Evolutionary conservation across 208 protist genomes (phyloP).

Genomic region (Trypanosoma grayi): DNA sequence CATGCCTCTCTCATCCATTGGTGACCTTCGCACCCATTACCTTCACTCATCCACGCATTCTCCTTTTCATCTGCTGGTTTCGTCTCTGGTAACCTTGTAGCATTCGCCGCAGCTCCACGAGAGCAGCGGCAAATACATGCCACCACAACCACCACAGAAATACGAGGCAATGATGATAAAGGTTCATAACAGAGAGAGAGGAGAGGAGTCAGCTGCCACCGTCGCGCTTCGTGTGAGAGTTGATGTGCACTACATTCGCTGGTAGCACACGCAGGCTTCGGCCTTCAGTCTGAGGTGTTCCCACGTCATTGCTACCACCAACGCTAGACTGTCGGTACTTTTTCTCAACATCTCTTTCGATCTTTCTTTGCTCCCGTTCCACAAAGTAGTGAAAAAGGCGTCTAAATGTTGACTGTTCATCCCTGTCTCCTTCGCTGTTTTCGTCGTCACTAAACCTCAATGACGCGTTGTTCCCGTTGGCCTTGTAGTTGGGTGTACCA

Average conservation of each 20-base stretch:
- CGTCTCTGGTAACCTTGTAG: background rate
- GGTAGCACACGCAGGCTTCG: conserved; percentile 11
- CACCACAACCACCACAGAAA: conserved; percentile 1
- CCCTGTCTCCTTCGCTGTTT: conserved; percentile 1
- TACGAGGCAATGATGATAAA: conserved; percentile 2
- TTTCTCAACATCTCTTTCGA: conserved; percentile 26
- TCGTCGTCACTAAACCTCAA: conserved; percentile 11
- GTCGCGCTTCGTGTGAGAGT: background rate
- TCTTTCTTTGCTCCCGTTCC: conserved; percentile 19
- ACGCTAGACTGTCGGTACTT: background rate
- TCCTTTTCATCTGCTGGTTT: background rate
- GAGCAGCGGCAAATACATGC: background rate
- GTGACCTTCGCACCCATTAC: background rate
- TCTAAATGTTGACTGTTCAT: conserved; percentile 27
- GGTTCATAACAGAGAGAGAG: conserved; percentile 11
- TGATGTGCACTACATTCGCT: conserved; percentile 9
- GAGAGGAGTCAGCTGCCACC: conserved; percentile 16
- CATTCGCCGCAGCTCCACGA: conserved; percentile 2
- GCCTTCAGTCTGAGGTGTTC: background rate
- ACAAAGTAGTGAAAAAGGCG: conserved; percentile 33
- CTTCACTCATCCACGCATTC: background rate
- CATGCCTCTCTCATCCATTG: too few species aligned
- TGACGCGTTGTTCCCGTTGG: background rate
- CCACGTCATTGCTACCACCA: background rate
- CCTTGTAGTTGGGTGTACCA: background rate